A percentile compares a stretch with the other conserved stretches of the same genome.
These are phyloP conservation scores for Chalara sp. DNA, from an alignment of 2,329 filamentous ascomycete species.

Conservation along the genomic window DNA sequence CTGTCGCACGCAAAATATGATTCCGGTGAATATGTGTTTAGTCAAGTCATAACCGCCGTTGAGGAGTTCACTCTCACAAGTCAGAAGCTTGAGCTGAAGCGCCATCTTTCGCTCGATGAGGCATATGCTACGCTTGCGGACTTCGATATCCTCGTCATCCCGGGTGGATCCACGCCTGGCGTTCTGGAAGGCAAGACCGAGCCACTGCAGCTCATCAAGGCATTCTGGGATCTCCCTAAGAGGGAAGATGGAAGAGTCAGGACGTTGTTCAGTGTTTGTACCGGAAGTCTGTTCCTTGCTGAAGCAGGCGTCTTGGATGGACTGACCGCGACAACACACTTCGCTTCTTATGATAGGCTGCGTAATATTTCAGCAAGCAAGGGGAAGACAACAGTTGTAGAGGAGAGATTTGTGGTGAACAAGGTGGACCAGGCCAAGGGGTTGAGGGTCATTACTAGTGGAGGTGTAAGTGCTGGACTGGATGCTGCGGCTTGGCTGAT, in stretches of 20 bases:
- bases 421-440: slow-evolving; percentile 24
- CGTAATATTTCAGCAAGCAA: slow-evolving; percentile 1
- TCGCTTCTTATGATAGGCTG: slow-evolving; percentile 67
- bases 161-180: slow-evolving; percentile 55
- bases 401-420: slow-evolving; percentile 15
- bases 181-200: slow-evolving; percentile 59
- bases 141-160: slow-evolving; percentile 70
- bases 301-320: slow-evolving; percentile 69
- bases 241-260: slow-evolving; percentile 68
- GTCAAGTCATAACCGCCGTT: slow-evolving; percentile 39
- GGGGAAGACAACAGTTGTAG: slow-evolving; percentile 5
- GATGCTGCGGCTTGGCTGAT: slow-evolving; percentile 79
- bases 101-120: slow-evolving; percentile 70
- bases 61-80: slow-evolving; percentile 28
- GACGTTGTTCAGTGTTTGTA: slow-evolving; percentile 71
- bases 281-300: slow-evolving; percentile 68
- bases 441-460: slow-evolving; percentile 67
- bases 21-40: slow-evolving; percentile 35
- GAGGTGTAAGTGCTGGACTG: slow-evolving; percentile 70
- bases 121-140: slow-evolving; percentile 50
- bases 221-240: slow-evolving; percentile 70
- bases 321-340: slow-evolving; percentile 71
- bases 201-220: slow-evolving; percentile 63
- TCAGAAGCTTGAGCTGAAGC: slow-evolving; percentile 61
- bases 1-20: slow-evolving; percentile 34